Evolutionary conservation across 179 eudicot species (phyloP).

Genomic region (Spinacia oleracea): DNA sequence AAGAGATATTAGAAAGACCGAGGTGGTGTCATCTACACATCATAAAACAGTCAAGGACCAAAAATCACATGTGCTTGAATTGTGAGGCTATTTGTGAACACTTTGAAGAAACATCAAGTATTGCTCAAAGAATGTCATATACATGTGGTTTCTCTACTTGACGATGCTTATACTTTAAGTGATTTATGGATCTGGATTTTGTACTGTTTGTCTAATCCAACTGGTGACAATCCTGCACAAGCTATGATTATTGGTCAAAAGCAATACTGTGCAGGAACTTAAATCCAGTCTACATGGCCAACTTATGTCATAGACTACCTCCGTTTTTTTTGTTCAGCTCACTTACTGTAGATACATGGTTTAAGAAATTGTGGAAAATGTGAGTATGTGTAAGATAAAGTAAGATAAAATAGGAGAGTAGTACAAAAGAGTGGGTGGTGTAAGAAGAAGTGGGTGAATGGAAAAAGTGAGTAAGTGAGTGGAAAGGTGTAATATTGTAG

Average conservation of each 20-base stretch:
- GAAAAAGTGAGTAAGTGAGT: no score
- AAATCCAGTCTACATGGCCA: background rate
- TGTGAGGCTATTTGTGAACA: background rate
- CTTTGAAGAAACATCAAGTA: background rate
- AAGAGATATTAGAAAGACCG: background rate
- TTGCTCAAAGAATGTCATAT: background rate
- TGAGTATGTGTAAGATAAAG: no score
- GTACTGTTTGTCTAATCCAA: background rate
- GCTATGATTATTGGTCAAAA: background rate
- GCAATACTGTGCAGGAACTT: background rate
- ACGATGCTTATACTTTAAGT: background rate
- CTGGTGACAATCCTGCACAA: background rate
- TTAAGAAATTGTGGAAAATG: no score
- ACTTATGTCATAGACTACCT: background rate
- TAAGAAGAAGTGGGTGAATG: no score
- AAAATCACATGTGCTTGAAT: no score
- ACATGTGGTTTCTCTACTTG: background rate
- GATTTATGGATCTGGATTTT: background rate
- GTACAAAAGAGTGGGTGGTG: no score
- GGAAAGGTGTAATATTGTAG: no score
- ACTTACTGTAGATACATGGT: no score
- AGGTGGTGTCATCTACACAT: no score
- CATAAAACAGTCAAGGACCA: no score
- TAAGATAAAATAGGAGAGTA: no score
- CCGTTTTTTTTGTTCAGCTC: no score